phyloP scores from a whole-genome alignment of 495 filamentous ascomycete species.

The Penicillium samsonianum region DNA sequence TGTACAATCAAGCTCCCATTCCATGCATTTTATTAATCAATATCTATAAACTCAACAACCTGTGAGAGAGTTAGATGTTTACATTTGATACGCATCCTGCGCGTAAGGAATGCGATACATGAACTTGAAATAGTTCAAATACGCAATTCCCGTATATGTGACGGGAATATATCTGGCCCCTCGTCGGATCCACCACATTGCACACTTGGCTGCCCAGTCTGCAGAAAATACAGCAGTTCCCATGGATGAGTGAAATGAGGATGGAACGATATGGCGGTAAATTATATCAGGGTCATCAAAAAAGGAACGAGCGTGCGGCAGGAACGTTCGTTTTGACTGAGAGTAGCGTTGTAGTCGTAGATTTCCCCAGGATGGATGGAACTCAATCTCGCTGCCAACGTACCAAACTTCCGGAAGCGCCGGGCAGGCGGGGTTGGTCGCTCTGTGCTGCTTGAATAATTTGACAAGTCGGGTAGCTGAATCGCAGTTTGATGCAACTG shows the following conservation, averaged over 20 bases:
- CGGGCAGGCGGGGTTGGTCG: background rate
- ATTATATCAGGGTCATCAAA: constrained; percentile 13
- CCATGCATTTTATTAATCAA: too few species aligned
- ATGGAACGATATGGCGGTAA: constrained; percentile 23
- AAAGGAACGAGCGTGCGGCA: constrained; percentile 21
- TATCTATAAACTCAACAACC: too few species aligned
- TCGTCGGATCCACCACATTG: constrained; percentile 24
- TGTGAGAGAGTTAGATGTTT: too few species aligned
- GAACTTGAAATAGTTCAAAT: constrained; percentile 18
- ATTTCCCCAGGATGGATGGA: constrained; percentile 10
- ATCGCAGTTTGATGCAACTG: constrained; percentile 8
- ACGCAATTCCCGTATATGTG: constrained; percentile 18
- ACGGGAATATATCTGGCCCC: constrained; percentile 22
- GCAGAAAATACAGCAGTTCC: constrained; percentile 13
- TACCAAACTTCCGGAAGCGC: constrained; percentile 25
- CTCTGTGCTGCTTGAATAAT: constrained; percentile 10
- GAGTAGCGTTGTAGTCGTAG: constrained; percentile 10
- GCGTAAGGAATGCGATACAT: constrained; percentile 6
- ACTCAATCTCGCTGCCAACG: constrained; percentile 18
- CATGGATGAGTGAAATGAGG: constrained; percentile 13
- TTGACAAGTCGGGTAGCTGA: constrained; percentile 12
- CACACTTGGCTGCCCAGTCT: constrained; percentile 13
- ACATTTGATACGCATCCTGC: constrained; percentile 39
- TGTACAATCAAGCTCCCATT: too few species aligned
- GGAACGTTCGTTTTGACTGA: constrained; percentile 16